Percentiles rank a stretch among this genome's conserved stretches.
These are phyloP conservation scores for Torulaspora gathmanii DNA, from an alignment of 805 yeast species.

Conservation along the genomic window DNA sequence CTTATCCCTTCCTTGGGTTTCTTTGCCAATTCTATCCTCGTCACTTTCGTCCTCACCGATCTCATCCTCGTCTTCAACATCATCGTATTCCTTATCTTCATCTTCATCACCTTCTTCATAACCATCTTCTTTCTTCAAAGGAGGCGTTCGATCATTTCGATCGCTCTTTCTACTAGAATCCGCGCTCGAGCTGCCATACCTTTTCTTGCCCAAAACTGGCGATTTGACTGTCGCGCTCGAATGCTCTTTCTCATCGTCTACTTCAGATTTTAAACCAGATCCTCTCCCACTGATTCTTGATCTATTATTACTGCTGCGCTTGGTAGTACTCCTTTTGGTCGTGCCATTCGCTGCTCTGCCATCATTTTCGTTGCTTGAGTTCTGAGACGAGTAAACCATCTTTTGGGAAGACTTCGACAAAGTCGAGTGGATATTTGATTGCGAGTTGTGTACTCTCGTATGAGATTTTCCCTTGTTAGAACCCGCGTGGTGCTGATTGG, in stretches of 20 bases:
- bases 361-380: not conserved
- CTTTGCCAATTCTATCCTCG: slow-evolving; percentile 4
- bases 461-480: slow-evolving; percentile 7
- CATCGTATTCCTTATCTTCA: slow-evolving; percentile 9
- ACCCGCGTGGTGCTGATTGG: slow-evolving; percentile 7
- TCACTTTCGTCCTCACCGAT: slow-evolving; percentile 8
- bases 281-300: not conserved
- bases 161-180: slow-evolving; percentile 1
- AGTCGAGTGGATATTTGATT: slow-evolving; percentile 13
- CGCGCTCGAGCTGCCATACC: slow-evolving; percentile 5
- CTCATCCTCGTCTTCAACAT: slow-evolving; percentile 15
- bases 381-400: slow-evolving; percentile 7
- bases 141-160: slow-evolving; percentile 6
- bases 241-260: not conserved
- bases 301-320: not conserved
- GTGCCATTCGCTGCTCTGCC: not conserved
- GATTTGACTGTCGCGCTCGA: not conserved
- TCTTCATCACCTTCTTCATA: slow-evolving; percentile 8
- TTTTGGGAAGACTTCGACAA: slow-evolving; percentile 20
- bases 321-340: not conserved
- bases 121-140: slow-evolving; percentile 7
- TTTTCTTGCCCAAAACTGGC: slow-evolving; percentile 1
- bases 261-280: not conserved
- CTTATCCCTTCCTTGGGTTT: slow-evolving; percentile 8
- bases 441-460: slow-evolving; percentile 4